A percentile compares a stretch with the other conserved stretches of the same genome.
phyloP scores from a whole-genome alignment of 352 stramenopile genomes.

The Phytophthora tubulina region DNA sequence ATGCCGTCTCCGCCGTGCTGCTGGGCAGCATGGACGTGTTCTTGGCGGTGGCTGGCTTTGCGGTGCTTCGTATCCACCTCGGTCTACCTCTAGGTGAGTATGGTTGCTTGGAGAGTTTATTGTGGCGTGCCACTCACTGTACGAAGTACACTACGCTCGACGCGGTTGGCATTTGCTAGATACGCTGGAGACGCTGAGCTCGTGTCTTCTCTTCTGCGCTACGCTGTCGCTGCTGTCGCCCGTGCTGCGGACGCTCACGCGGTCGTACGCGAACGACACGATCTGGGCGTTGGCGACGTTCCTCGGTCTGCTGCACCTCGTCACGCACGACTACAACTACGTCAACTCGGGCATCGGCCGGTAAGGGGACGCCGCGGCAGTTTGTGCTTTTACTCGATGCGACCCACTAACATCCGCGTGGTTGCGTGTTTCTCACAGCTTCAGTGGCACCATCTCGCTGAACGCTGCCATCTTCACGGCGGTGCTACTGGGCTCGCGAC shows the following conservation, averaged over 20 bases:
- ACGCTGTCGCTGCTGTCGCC: constrained; percentile 90
- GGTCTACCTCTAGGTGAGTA: constrained; percentile 50
- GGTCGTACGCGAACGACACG: constrained; percentile 92
- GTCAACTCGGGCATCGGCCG: constrained; percentile 83
- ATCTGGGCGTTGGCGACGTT: constrained; percentile 88
- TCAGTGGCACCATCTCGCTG: constrained; percentile 91
- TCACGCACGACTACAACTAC: constrained; percentile 93
- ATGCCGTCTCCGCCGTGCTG: constrained; percentile 59
- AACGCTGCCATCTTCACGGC: constrained; percentile 94
- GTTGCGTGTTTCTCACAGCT: constrained; percentile 46
- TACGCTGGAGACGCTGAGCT: constrained; percentile 63
- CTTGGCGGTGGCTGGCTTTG: constrained; percentile 64
- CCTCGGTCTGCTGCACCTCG: constrained; percentile 86
- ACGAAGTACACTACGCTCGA: neutral
- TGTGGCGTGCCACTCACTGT: neutral
- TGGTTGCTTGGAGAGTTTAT: neutral
- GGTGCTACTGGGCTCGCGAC: constrained; percentile 90
- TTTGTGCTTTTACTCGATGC: neutral
- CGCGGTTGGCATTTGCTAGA: constrained; percentile 33
- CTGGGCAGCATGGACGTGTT: constrained; percentile 69
- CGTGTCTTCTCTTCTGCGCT: constrained; percentile 84
- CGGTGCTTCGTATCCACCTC: constrained; percentile 59
- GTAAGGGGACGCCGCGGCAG: constrained; percentile 33
- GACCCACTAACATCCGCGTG: neutral
- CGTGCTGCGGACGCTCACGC: constrained; percentile 91